phyloP scores from a whole-genome alignment of 768 basidiomycete genomes.

The Hygrophoropsis aurantiaca region DNA sequence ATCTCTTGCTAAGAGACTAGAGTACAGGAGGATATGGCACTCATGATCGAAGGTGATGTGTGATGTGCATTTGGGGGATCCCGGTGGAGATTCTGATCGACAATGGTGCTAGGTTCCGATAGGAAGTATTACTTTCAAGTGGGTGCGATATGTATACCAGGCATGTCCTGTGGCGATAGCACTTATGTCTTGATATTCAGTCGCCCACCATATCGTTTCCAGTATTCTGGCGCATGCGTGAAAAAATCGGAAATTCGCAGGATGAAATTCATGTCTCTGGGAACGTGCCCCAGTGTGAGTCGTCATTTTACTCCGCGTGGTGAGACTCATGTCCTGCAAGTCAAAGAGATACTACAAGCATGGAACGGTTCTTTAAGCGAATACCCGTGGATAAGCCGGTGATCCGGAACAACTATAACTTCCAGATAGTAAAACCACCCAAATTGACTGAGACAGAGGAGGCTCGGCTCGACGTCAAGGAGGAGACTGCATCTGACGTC shows the following conservation, averaged over 20 bases:
- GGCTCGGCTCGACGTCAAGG: constrained; percentile 1
- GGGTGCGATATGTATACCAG: constrained; percentile 66
- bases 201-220: constrained; percentile 2
- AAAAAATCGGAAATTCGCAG: constrained; percentile 72
- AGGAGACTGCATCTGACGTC: constrained; percentile 19
- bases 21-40: constrained; percentile 56
- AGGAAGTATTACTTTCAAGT: constrained; percentile 75
- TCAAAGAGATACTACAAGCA: constrained; percentile 65
- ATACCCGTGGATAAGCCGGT: constrained; percentile 69
- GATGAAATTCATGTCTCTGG: constrained; percentile 73
- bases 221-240: constrained; percentile 77
- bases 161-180: constrained; percentile 30
- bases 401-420: constrained; percentile 65
- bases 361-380: constrained; percentile 71
- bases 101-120: constrained; percentile 49
- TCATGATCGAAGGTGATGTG: constrained; percentile 57
- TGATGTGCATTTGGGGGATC: neutral
- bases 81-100: constrained; percentile 12
- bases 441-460: constrained; percentile 10
- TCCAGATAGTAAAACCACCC: constrained; percentile 38
- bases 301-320: neutral
- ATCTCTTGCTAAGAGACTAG: constrained; percentile 25
- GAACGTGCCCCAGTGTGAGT: constrained; percentile 70
- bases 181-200: neutral
- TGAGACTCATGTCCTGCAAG: constrained; percentile 27